A percentile compares a stretch with the other conserved stretches of the same genome.
Evolutionary conservation across 2,329 filamentous ascomycete species (phyloP).

Genomic region (Raffaelea ambrosiae): DNA sequence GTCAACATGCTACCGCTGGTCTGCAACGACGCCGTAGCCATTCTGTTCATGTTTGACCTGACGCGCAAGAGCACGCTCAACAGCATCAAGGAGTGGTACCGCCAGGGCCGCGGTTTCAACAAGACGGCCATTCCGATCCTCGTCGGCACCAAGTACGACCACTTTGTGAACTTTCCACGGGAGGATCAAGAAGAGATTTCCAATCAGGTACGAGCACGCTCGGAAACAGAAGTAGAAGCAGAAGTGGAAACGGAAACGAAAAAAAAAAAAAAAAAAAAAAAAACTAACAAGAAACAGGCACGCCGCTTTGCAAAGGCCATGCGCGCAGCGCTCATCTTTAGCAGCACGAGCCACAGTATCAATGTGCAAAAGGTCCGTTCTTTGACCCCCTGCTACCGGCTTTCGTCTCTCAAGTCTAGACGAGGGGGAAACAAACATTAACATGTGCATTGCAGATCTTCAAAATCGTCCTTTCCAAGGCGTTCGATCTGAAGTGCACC

Average conservation of each 20-base stretch:
- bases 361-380: conserved; percentile 84
- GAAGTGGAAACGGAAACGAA: not conserved
- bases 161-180: conserved; percentile 96
- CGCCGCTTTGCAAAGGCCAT: conserved; percentile 96
- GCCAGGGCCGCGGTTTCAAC: conserved; percentile 95
- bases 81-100: conserved; percentile 99
- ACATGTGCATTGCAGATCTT: conserved; percentile 62
- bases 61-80: conserved; percentile 97
- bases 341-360: conserved; percentile 97
- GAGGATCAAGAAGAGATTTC: conserved; percentile 99
- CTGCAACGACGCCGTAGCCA: conserved; percentile 97
- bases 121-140: conserved; percentile 99
- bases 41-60: conserved; percentile 99
- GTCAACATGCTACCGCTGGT: conserved; percentile 99
- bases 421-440: too few relatives aligned
- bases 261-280: not conserved
- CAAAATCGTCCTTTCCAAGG: conserved; percentile 98
- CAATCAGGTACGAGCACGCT: conserved; percentile 58
- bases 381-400: conserved; percentile 6
- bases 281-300: conserved; percentile 45
- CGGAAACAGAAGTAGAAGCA: not conserved
- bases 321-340: conserved; percentile 96
- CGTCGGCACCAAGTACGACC: conserved; percentile 96
- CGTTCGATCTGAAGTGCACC: conserved; percentile 96
- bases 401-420: too few relatives aligned